Conservation (phyloP, 139 green algal genomes). For the Monoraphidium neglectum region DNA sequence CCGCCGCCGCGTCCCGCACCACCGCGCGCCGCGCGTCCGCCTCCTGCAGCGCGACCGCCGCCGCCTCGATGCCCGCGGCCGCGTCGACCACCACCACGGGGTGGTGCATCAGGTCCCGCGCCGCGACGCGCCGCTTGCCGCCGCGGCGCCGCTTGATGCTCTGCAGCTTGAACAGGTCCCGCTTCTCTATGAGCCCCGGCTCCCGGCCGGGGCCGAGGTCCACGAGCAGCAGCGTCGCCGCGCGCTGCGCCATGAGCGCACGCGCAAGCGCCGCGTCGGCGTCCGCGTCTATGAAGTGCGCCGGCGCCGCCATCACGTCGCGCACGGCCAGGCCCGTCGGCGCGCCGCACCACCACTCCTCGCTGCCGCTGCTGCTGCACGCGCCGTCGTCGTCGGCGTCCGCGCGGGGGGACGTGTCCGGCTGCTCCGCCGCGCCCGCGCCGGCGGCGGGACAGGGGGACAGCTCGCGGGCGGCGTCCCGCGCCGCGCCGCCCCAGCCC, state of each 20-base stretch:
- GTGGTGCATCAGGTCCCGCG: constrained; percentile 45
- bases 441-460: background rate
- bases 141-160: constrained; percentile 19
- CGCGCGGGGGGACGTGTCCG: background rate
- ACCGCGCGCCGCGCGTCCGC: constrained; percentile 31
- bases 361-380: constrained; percentile 16
- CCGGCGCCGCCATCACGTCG: constrained; percentile 25
- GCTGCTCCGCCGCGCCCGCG: background rate
- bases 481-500: constrained; percentile 6
- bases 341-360: constrained; percentile 23
- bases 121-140: background rate
- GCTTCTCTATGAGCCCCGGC: constrained; percentile 48
- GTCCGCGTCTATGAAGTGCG: constrained; percentile 29
- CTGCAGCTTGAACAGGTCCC: constrained; percentile 44
- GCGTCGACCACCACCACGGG: constrained; percentile 38
- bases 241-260: constrained; percentile 37
- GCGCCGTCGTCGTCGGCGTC: background rate
- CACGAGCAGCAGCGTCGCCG: constrained; percentile 40
- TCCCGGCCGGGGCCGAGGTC: constrained; percentile 28
- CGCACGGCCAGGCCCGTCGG: constrained; percentile 23
- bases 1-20: constrained; percentile 25
- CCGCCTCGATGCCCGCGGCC: constrained; percentile 23
- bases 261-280: constrained; percentile 35
- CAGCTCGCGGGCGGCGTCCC: background rate
- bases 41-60: constrained; percentile 18